Evolutionary conservation across 805 yeast species (phyloP).

Genomic region (Zygosaccharomyces siamensis): DNA sequence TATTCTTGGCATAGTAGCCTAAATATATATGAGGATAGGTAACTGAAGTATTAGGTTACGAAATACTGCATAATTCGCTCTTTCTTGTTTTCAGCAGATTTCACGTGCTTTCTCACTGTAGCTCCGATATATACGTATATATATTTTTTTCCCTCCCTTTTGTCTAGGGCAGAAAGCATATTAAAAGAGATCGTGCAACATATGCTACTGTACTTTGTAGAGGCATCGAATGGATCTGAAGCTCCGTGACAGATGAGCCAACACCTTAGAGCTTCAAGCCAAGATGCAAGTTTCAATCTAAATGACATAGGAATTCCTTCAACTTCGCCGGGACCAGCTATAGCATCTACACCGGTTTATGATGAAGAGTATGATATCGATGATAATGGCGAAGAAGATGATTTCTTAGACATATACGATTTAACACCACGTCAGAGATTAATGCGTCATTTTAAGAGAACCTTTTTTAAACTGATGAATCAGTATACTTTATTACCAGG

Average conservation of each 20-base stretch:
- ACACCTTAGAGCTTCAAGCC: not conserved
- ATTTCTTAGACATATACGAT: constrained; percentile 32
- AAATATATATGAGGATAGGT: too few species aligned
- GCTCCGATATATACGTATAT: too few species aligned
- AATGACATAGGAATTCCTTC: not conserved
- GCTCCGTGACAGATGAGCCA: not conserved
- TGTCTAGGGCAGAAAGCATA: too few species aligned
- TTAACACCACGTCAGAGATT: constrained; percentile 34
- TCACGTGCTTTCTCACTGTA: too few species aligned
- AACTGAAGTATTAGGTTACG: too few species aligned
- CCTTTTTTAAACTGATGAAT: constrained; percentile 11
- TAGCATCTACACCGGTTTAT: constrained; percentile 1
- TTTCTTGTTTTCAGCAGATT: too few species aligned
- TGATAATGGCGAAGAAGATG: constrained; percentile 23
- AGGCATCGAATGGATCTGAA: not conserved
- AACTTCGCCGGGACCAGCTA: not conserved
- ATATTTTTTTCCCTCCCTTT: too few species aligned
- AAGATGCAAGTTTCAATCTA: not conserved
- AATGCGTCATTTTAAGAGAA: constrained; percentile 18
- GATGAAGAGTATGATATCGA: constrained; percentile 4
- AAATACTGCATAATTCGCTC: too few species aligned
- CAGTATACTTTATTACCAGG: constrained; percentile 18
- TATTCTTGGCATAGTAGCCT: too few species aligned
- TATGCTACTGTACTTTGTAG: not conserved
- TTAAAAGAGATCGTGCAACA: not conserved